Evolutionary conservation across 768 basidiomycete species (phyloP).

Genomic region (Russula dissimulans): DNA sequence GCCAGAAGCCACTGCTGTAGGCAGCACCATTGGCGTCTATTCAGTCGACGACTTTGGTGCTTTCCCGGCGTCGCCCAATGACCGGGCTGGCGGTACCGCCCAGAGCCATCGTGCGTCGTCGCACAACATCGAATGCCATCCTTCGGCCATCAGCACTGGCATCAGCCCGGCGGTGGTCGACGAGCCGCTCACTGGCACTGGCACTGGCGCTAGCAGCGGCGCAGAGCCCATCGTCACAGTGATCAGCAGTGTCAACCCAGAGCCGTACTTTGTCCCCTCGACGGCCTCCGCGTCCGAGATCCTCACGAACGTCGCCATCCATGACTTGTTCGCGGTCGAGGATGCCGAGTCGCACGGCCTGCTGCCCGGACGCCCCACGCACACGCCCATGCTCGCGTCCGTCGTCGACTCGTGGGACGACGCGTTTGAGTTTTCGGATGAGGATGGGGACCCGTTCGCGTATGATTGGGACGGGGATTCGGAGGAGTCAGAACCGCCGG

Average conservation of each 20-base stretch:
- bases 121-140: background rate
- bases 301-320: constrained; percentile 5
- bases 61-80: background rate
- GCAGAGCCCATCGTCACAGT: background rate
- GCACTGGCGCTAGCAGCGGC: background rate
- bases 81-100: too few relatives aligned
- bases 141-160: background rate
- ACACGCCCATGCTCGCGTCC: background rate
- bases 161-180: too few relatives aligned
- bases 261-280: constrained; percentile 8
- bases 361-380: background rate
- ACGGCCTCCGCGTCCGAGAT: constrained; percentile 12
- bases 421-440: background rate
- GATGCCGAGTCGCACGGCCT: background rate
- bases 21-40: too few relatives aligned
- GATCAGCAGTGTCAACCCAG: background rate
- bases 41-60: too few relatives aligned
- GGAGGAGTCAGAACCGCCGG: background rate
- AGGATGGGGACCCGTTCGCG: background rate
- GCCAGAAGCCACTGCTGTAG: background rate
- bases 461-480: background rate
- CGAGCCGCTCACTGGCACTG: background rate
- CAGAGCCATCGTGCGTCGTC: background rate
- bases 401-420: background rate
- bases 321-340: background rate